phyloP scores from a whole-genome alignment of 306 rosid genomes.

The Gastrolobium bilobum region DNA sequence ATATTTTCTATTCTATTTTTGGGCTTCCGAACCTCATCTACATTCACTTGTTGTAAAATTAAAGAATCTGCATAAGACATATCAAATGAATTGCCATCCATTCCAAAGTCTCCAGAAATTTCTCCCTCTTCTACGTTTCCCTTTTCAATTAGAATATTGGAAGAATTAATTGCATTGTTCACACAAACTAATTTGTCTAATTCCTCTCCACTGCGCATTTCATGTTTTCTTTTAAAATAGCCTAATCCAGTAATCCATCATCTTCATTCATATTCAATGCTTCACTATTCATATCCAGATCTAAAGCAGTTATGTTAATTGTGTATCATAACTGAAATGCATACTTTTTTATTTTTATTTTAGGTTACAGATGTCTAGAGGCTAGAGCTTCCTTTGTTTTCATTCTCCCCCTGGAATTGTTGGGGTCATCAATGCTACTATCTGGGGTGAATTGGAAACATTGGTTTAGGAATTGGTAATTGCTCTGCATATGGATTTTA shows the following conservation, averaged over 20 bases:
- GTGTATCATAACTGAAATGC: background rate
- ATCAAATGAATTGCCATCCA: conserved; percentile 50
- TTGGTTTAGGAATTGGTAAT: conserved; percentile 21
- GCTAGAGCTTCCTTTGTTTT: conserved; percentile 48
- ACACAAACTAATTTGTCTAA: conserved; percentile 33
- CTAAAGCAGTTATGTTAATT: conserved; percentile 17
- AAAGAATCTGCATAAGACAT: conserved; percentile 51
- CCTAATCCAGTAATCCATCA: conserved; percentile 20
- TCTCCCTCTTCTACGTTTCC: conserved; percentile 86
- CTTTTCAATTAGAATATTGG: conserved; percentile 44
- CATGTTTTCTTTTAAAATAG: conserved; percentile 24
- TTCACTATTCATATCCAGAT: conserved; percentile 42
- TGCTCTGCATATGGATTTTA: background rate
- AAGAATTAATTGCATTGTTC: conserved; percentile 35
- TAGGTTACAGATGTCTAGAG: background rate
- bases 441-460: conserved; percentile 64
- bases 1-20: conserved; percentile 39
- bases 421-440: background rate
- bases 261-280: conserved; percentile 40
- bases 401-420: conserved; percentile 60
- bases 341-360: background rate
- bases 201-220: conserved; percentile 42
- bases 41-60: conserved; percentile 45
- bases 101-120: conserved; percentile 62
- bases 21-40: conserved; percentile 47